Conservation (phyloP, 805 yeast genomes). For the Pichia manshurica region DNA sequence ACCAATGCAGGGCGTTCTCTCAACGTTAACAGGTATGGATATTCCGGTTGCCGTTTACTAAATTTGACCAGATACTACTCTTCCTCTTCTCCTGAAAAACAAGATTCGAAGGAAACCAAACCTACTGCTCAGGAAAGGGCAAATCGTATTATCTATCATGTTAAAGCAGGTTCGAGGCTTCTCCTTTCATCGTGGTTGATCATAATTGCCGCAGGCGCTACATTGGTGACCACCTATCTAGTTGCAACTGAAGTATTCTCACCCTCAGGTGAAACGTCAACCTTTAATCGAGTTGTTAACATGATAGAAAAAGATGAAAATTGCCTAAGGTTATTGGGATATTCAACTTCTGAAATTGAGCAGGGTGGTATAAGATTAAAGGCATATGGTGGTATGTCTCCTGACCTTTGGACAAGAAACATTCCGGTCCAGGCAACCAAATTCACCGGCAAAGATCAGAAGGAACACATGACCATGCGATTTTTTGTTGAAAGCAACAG, state of each 20-base stretch:
- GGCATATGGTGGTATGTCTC: slow-evolving; percentile 71
- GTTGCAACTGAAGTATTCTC: slow-evolving; percentile 74
- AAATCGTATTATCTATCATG: slow-evolving; percentile 37
- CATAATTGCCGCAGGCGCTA: slow-evolving; percentile 61
- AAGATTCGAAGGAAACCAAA: slow-evolving; percentile 12
- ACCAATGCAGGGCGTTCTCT: too few species aligned
- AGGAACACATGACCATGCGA: slow-evolving; percentile 76
- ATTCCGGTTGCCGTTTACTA: too few species aligned
- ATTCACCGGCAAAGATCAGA: slow-evolving; percentile 61
- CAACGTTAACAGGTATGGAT: too few species aligned
- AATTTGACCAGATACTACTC: too few species aligned
- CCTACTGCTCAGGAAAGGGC: slow-evolving; percentile 13
- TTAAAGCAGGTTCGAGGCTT: slow-evolving; percentile 56
- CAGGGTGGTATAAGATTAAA: slow-evolving; percentile 48
- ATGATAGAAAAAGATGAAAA: slow-evolving; percentile 62
- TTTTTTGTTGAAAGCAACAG: slow-evolving; percentile 75
- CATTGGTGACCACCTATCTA: slow-evolving; percentile 64
- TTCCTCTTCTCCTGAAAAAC: neutral
- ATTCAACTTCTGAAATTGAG: slow-evolving; percentile 35
- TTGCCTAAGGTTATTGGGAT: slow-evolving; percentile 51
- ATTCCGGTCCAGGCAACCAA: slow-evolving; percentile 75
- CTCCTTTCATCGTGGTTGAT: slow-evolving; percentile 57
- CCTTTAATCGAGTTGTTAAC: slow-evolving; percentile 81
- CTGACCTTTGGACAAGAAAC: slow-evolving; percentile 81
- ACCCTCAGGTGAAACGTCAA: slow-evolving; percentile 87